Conservation (phyloP, 441 rosid species). For the Geranium incanum region DNA sequence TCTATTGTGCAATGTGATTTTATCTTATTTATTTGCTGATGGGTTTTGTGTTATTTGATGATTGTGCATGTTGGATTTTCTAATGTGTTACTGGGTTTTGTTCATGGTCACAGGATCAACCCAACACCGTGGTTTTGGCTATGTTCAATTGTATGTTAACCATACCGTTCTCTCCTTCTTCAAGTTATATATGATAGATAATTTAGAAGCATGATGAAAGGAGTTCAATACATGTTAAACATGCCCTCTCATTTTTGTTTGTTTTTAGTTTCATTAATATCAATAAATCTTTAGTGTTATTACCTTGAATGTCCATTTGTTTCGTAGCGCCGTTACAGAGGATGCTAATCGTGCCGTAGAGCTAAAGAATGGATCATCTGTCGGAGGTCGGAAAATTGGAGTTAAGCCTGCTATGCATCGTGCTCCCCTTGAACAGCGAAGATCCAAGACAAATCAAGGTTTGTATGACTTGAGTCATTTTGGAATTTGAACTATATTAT, state of each 20-base stretch:
- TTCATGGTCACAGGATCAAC: slow-evolving; percentile 52
- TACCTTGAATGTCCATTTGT: slow-evolving; percentile 11
- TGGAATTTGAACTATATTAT: neutral
- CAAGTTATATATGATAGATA: neutral
- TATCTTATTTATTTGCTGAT: neutral
- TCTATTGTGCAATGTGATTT: neutral
- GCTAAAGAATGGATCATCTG: slow-evolving; percentile 52
- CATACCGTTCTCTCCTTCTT: slow-evolving; percentile 10
- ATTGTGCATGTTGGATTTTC: neutral
- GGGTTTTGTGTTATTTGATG: neutral
- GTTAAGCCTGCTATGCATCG: slow-evolving; percentile 82
- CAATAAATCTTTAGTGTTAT: neutral
- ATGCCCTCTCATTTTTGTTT: neutral
- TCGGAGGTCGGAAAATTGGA: slow-evolving; percentile 72
- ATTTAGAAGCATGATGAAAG: neutral
- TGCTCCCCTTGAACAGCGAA: slow-evolving; percentile 65
- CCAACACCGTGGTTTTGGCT: slow-evolving; percentile 78
- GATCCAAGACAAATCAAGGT: slow-evolving; percentile 59
- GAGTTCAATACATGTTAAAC: neutral
- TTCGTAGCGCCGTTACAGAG: slow-evolving; percentile 69
- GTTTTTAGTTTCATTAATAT: neutral
- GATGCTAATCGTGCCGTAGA: slow-evolving; percentile 81
- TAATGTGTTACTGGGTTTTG: neutral
- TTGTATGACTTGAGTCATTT: slow-evolving; percentile 20
- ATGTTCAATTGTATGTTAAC: slow-evolving; percentile 74